A percentile compares a stretch with the other conserved stretches of the same genome.
phyloP scores from a whole-genome alignment of 352 stramenopile species.

The Globisporangium camurandrum region DNA sequence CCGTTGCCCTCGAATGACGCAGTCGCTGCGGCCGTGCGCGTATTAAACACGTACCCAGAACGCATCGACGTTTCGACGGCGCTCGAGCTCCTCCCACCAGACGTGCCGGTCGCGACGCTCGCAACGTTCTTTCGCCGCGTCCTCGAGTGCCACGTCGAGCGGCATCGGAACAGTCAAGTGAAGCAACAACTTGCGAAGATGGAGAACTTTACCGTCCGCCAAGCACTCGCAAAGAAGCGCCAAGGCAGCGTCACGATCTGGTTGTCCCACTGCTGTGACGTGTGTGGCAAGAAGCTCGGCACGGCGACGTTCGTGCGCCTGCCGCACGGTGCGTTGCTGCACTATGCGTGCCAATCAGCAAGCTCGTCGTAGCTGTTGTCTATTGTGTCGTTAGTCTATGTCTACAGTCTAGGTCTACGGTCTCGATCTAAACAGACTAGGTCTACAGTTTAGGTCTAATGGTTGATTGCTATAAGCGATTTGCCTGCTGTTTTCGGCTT shows the following conservation, averaged over 20 bases:
- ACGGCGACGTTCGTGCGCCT: conserved; percentile 67
- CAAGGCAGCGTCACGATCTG: conserved; percentile 70
- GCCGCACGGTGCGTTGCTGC: conserved; percentile 44
- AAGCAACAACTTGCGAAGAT: conserved; percentile 86
- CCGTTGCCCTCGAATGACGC: conserved; percentile 37
- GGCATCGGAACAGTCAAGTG: conserved; percentile 72
- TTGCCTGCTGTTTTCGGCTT: no score
- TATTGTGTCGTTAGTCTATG: no score
- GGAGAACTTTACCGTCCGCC: conserved; percentile 76
- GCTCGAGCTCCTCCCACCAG: conserved; percentile 57
- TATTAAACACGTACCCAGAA: conserved; percentile 79
- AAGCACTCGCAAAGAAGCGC: conserved; percentile 52
- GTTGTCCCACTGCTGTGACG: conserved; percentile 63
- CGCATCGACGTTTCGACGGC: conserved; percentile 75
- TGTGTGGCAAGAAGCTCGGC: conserved; percentile 63
- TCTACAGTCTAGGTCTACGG: no score
- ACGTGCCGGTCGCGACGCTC: conserved; percentile 43
- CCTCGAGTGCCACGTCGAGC: conserved; percentile 67
- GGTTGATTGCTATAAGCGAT: no score
- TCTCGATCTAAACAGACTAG: no score
- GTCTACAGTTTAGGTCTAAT: no score
- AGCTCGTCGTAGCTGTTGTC: no score
- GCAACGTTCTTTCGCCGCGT: conserved; percentile 64
- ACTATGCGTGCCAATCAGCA: conserved; percentile 69
- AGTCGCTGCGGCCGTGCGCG: conserved; percentile 55